These are phyloP conservation scores for Trametes cinnabarina DNA, from an alignment of 768 basidiomycete species.

Conservation along the genomic window DNA sequence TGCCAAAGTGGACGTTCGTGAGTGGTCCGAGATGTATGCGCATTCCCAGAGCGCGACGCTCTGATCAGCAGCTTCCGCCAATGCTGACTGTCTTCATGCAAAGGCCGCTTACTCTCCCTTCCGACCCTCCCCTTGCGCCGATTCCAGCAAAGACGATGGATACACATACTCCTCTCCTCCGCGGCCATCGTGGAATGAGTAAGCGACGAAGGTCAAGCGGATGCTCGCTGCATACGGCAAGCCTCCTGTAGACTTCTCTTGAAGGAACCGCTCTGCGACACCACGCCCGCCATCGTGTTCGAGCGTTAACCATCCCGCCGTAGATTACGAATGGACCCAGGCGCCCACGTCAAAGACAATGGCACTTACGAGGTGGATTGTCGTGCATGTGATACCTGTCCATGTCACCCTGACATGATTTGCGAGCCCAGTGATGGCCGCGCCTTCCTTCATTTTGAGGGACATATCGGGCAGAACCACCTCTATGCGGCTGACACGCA, in stretches of 20 bases:
- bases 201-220: constrained; percentile 1
- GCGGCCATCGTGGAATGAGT: constrained; percentile 4
- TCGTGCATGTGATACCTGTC: not conserved
- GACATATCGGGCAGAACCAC: constrained; percentile 1
- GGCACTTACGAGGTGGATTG: not conserved
- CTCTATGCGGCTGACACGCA: not conserved
- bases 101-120: not conserved
- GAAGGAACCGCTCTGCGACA: not conserved
- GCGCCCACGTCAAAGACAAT: not conserved
- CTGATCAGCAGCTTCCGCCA: not conserved
- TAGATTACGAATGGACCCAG: not conserved
- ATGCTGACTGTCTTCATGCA: not conserved
- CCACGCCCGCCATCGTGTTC: not conserved
- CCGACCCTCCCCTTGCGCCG: not conserved
- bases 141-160: constrained; percentile 4
- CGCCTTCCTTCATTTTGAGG: not conserved
- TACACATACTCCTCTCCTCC: not conserved
- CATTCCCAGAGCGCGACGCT: not conserved
- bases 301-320: not conserved
- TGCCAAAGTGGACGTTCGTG: not conserved
- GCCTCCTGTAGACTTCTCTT: not conserved
- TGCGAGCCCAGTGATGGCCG: constrained; percentile 1
- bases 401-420: not conserved
- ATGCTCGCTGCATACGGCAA: not conserved
- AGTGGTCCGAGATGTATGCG: not conserved